Base-by-base conservation (phyloP, 495 filamentous ascomycete genomes). In the Gamarada debralockiae region DNA sequence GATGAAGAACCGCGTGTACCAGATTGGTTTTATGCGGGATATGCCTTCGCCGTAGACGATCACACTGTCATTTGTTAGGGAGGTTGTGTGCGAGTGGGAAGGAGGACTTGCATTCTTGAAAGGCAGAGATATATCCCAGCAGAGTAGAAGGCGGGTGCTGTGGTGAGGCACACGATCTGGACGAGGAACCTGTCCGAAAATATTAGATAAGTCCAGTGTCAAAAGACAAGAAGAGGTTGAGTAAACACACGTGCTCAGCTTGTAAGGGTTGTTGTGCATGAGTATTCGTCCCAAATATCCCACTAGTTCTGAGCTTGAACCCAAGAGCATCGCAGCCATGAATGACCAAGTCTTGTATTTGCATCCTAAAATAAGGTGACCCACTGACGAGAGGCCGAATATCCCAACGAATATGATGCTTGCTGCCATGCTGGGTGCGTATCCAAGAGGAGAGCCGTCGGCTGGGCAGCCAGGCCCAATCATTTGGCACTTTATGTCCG, bases 101-200 rank as follows among this genome's bases (percentile, higher is more conserved):
- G 41, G 3, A 22, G 41, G 41, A 44, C 41, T 7, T 46, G 79
- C 73, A 29, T 74, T 69, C 10, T 82, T 75, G 76, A 72, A 20
- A 82, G 73, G 59, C 76, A 83, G 50, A 86, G 74, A 57, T 87
- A 87, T 55, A 86, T 43, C 14, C 74, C 78, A 4, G 78, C 83
- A 21, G 77, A 69, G 36, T 86, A 58, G 66, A 86, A 84, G 47
- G 79, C 79, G 3, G 83, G 83, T 7, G 65, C 83, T 45, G 85
- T 75, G 22, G 82, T 85, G 10, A 86, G 67, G 55, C 64, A 68
- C 18, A 38, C 20, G 8, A 50, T 37, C 14, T 50, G 25, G 14
- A n/a, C 23, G 70, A 13, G 46, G 43, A 43, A 50, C 72, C 43
- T 43, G 47, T 59, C 43, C 33, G 22, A 44, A 5, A 22, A 2